Percentiles rank a stretch among this genome's conserved stretches.
phyloP scores from a whole-genome alignment of 352 stramenopile species.

The Pythium graminicola region DNA sequence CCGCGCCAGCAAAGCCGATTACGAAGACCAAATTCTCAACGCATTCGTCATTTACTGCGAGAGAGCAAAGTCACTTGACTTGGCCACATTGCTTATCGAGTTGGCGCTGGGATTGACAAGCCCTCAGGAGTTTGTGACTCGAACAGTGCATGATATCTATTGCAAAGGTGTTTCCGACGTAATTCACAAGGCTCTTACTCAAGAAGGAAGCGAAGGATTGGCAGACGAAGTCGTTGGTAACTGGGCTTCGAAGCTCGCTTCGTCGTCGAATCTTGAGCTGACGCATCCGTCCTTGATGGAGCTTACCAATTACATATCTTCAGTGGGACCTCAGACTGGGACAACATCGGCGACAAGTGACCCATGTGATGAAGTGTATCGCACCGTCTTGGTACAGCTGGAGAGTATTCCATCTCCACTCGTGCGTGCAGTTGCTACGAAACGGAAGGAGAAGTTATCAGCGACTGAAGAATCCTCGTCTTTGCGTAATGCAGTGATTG shows the following conservation, averaged over 20 bases:
- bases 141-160: conserved; percentile 19
- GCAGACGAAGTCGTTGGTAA: conserved; percentile 4
- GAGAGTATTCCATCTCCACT: conserved; percentile 1
- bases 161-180: conserved; percentile 23
- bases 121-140: conserved; percentile 11
- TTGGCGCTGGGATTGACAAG: conserved; percentile 17
- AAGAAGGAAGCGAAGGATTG: conserved; percentile 7
- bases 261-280: background rate
- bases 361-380: conserved; percentile 1
- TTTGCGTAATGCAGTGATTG: conserved; percentile 8
- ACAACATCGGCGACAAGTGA: background rate
- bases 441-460: conserved; percentile 1
- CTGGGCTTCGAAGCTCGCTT: conserved; percentile 12
- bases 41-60: conserved; percentile 23
- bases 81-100: conserved; percentile 19
- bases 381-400: conserved; percentile 3
- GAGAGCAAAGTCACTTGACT: conserved; percentile 11
- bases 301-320: conserved; percentile 6
- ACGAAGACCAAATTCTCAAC: conserved; percentile 22
- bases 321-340: background rate
- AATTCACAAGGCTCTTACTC: conserved; percentile 13
- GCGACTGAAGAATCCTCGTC: conserved; percentile 4
- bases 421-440: conserved; percentile 1
- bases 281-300: background rate
- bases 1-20: background rate